Evolutionary conservation across 257 asterid genomes (phyloP), one percentile per base, ranked within the genome.

Genomic region (Jasminum sambac): DNA sequence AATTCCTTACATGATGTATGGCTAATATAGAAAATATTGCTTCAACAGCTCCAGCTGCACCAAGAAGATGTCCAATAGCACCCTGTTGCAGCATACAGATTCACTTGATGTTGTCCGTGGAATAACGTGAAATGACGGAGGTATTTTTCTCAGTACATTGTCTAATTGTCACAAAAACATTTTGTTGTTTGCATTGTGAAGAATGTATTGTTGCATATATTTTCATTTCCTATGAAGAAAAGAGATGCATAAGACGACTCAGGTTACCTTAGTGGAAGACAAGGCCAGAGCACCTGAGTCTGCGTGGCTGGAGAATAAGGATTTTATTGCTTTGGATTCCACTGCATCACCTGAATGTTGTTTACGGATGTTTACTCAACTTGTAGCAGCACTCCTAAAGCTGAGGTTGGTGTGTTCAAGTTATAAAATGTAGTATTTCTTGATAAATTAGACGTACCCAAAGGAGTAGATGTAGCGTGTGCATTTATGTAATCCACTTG

Each of bases 31-130:
- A 70, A 71, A 94, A 91, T 76, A 89, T 76, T 70, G 98, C 96
- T 79, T 94, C 99, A 40, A 94, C 99, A 36, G 96, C 95, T 76
- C 99, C 98, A 46, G 99, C 97, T 44, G 99, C 99, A 63, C 99
- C 99, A 38, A 91, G 96, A 40, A 94, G 96, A 83, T 91, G 99
- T 8, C 99, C 99, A 4, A 73, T 67, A 10, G 99, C 98, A 82
- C 99, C 99, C 99, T 90, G 63, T 63, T 21, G 48, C 16, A 36
- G 69, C 37, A 37, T 59, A 63, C 14, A 69, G 67, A 62, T 30
- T 63, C 30, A 63, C 62, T 21, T 17, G 62, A 55, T 26, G 23
- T 9, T 55, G 34, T 55, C 23, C 62, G 23, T 30, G 23, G 14
- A 19, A 9, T 21, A 55, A 40, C 23, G 6, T 17, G 52, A 44